Conservation (phyloP, 768 basidiomycete species). For the Pulveroboletus sp. region DNA sequence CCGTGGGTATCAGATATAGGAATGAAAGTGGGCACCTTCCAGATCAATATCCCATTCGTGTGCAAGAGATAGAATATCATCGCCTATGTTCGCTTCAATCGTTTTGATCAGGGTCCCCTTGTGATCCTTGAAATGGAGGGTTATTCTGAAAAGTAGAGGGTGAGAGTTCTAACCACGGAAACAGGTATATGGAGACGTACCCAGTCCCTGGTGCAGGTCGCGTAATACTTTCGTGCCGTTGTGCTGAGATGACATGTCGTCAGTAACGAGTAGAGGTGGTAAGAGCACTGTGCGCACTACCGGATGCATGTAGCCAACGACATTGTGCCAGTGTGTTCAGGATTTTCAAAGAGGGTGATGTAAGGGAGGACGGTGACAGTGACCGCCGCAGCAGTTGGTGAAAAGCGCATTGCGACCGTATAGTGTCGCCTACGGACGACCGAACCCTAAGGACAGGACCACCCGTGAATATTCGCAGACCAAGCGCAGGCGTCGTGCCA, state of each 20-base stretch:
- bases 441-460: neutral
- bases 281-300: conserved; percentile 5
- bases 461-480: conserved; percentile 3
- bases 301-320: conserved; percentile 17
- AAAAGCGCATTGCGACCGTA: conserved; percentile 5
- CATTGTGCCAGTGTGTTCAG: neutral
- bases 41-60: conserved; percentile 96
- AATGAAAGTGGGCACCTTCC: conserved; percentile 58
- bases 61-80: conserved; percentile 85
- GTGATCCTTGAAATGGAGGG: conserved; percentile 84
- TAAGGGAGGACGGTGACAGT: neutral
- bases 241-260: conserved; percentile 5
- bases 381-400: conserved; percentile 7
- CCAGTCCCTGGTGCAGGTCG: conserved; percentile 67
- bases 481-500: neutral
- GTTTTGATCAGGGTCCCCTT: conserved; percentile 82
- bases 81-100: conserved; percentile 89
- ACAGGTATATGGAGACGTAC: conserved; percentile 32
- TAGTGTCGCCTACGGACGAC: neutral
- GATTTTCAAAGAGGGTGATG: neutral
- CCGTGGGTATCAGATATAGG: neutral
- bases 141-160: conserved; percentile 53
- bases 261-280: neutral
- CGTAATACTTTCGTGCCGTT: conserved; percentile 48
- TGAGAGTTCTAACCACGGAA: neutral